Evolutionary conservation across 306 rosid genomes (phyloP).

Genomic region (Trichosanthes cucumerina): DNA sequence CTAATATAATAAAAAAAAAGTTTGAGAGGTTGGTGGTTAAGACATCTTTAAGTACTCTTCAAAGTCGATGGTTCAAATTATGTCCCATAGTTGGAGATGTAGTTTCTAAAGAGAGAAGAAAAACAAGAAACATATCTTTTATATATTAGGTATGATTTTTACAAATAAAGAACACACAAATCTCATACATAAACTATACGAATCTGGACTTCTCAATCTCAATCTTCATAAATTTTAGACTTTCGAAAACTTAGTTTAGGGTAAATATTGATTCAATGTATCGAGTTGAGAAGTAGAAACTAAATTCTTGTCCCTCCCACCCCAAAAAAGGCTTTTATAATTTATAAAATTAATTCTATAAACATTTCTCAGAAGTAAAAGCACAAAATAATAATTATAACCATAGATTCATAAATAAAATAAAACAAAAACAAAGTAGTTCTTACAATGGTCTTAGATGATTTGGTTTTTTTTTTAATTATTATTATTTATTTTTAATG

Average conservation of each 20-base stretch:
- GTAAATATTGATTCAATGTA: neutral
- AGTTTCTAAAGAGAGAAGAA: too few relatives aligned
- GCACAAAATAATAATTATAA: neutral
- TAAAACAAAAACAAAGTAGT: neutral
- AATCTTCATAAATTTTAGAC: neutral
- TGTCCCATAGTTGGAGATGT: neutral
- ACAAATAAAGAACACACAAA: too few relatives aligned
- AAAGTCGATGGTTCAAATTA: neutral
- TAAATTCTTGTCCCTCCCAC: too few relatives aligned
- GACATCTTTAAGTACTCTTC: too few relatives aligned
- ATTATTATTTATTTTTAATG: neutral
- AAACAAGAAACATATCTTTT: neutral
- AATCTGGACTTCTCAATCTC: too few relatives aligned
- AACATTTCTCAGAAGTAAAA: too few relatives aligned
- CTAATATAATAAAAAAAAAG: neutral
- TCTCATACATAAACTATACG: too few relatives aligned
- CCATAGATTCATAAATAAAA: neutral
- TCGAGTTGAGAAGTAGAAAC: neutral
- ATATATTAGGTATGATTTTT: too few relatives aligned
- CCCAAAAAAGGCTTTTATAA: too few relatives aligned
- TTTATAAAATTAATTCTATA: too few relatives aligned
- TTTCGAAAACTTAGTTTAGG: neutral
- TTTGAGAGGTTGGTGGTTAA: neutral
- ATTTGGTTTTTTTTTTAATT: neutral
- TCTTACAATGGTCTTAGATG: neutral